phyloP scores from a whole-genome alignment of 306 rosid species.

The Rosa persica region DNA sequence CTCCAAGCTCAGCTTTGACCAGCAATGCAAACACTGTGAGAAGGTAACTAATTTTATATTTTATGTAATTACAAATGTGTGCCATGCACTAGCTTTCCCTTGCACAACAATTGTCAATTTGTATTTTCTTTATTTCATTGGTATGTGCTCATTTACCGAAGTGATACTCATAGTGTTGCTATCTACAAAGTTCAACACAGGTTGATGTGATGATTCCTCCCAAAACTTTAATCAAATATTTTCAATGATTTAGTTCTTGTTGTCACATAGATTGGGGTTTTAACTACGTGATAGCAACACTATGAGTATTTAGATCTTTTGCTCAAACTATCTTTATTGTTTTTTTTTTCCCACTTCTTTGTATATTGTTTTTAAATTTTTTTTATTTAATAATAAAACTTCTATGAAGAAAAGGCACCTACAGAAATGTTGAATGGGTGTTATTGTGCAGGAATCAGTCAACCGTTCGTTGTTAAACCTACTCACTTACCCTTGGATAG shows the following conservation, averaged over 20 bases:
- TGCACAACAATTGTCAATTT: background rate
- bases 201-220: background rate
- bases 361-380: background rate
- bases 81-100: background rate
- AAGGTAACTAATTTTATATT: conserved; percentile 49
- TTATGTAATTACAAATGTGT: background rate
- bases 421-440: background rate
- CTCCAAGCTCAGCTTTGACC: conserved; percentile 70
- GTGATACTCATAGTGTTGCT: background rate
- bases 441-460: conserved; percentile 65
- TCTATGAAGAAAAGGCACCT: no score
- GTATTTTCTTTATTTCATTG: background rate
- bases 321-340: background rate
- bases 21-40: conserved; percentile 87
- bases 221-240: background rate
- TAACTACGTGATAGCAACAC: background rate
- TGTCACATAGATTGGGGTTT: background rate
- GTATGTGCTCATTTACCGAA: background rate
- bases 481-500: conserved; percentile 94
- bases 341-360: no score
- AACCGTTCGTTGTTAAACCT: conserved; percentile 72
- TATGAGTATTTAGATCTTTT: background rate
- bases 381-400: background rate
- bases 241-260: background rate
- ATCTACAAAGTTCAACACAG: background rate